These are phyloP conservation scores for Berberis vulgaris DNA, from an alignment of 164 flowering plant species.

Conservation along the genomic window DNA sequence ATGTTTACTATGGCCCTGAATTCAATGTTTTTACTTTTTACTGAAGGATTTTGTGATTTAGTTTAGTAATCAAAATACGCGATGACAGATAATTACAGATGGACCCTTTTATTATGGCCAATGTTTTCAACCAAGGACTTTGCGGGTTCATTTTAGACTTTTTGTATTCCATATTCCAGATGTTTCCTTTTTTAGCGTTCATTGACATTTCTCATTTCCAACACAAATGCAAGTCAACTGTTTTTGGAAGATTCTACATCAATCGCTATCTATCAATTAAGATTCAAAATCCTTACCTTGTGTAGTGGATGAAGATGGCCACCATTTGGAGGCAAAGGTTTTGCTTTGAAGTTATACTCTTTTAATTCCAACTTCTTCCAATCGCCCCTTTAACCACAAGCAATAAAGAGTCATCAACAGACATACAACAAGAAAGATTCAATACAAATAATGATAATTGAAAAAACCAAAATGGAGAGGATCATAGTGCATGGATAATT, in stretches of 20 bases:
- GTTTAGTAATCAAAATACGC: no score
- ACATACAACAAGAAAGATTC: not conserved
- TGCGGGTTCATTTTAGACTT: not conserved
- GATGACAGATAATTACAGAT: no score
- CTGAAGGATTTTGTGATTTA: no score
- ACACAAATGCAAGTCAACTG: not conserved
- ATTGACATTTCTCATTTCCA: not conserved
- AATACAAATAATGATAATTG: not conserved
- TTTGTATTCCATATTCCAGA: not conserved
- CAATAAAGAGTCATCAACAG: not conserved
- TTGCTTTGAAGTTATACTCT: conserved; percentile 81
- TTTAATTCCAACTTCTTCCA: conserved; percentile 84
- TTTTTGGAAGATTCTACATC: not conserved
- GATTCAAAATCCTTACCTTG: conserved; percentile 37
- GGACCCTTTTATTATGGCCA: not conserved
- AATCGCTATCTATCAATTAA: not conserved
- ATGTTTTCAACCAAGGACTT: not conserved
- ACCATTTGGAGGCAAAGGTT: conserved; percentile 58
- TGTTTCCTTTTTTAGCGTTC: not conserved
- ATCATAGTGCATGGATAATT: no score
- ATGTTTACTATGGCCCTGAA: no score
- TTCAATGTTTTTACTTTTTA: no score
- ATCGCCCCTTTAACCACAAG: conserved; percentile 50
- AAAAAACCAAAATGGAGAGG: not conserved
- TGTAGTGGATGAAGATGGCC: conserved; percentile 93